Conservation (phyloP, 495 filamentous ascomycete genomes). For the Penicillium angulare region DNA sequence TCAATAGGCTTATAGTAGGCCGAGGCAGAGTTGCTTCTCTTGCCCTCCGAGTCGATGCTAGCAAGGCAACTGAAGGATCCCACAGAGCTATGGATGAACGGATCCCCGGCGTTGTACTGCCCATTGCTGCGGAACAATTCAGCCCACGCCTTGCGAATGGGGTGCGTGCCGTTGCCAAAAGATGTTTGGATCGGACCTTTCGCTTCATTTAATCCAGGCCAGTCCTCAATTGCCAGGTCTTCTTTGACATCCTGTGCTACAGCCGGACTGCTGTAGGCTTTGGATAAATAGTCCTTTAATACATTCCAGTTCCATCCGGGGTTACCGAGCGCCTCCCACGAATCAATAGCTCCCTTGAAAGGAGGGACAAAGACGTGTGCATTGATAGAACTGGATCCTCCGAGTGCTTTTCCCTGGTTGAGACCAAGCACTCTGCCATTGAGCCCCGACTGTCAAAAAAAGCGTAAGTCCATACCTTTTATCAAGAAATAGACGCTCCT, state of each 20-base stretch:
- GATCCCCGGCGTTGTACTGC: slow-evolving; percentile 5
- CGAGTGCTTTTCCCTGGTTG: slow-evolving; percentile 48
- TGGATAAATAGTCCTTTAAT: slow-evolving; percentile 39
- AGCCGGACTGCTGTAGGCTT: slow-evolving; percentile 13
- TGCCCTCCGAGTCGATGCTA: slow-evolving; percentile 39
- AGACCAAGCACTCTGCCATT: slow-evolving; percentile 23
- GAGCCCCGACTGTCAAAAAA: slow-evolving; percentile 14
- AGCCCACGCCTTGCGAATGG: slow-evolving; percentile 35
- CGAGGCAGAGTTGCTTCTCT: slow-evolving; percentile 36
- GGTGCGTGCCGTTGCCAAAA: slow-evolving; percentile 33
- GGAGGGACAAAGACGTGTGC: slow-evolving; percentile 44
- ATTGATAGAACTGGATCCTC: slow-evolving; percentile 58
- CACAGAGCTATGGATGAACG: slow-evolving; percentile 5
- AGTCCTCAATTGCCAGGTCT: slow-evolving; percentile 12
- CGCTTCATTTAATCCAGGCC: slow-evolving; percentile 27
- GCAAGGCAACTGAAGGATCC: slow-evolving; percentile 36
- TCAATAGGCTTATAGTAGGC: slow-evolving; percentile 37
- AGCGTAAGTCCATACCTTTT: neutral
- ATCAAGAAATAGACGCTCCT: neutral
- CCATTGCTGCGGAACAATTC: slow-evolving; percentile 6
- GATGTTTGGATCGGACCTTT: slow-evolving; percentile 40
- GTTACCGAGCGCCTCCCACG: slow-evolving; percentile 52
- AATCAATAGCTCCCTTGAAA: slow-evolving; percentile 39
- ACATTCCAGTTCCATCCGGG: slow-evolving; percentile 48
- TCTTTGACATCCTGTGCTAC: neutral